Evolutionary conservation across 1,139 yeast genomes (phyloP).

Genomic region (Meyerozyma carpophila): DNA sequence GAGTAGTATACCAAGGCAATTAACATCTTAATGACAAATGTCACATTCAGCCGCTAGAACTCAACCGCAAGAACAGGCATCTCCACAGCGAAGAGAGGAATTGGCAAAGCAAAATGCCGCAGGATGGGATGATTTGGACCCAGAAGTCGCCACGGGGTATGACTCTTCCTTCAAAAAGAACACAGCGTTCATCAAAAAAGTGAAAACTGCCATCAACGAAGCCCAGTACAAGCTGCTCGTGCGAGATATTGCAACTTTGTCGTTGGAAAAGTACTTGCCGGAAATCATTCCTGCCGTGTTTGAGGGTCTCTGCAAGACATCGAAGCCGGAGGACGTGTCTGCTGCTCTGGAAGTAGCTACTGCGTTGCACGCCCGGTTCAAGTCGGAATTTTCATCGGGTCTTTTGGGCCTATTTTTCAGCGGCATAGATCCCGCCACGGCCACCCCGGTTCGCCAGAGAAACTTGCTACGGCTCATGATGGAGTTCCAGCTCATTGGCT

Average conservation of each 20-base stretch:
- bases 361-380: conserved; percentile 74
- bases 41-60: neutral
- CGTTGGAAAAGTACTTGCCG: conserved; percentile 70
- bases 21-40: neutral
- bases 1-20: no score
- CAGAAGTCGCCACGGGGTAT: conserved; percentile 28
- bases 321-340: conserved; percentile 52
- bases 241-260: conserved; percentile 56
- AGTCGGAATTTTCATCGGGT: conserved; percentile 44
- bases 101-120: neutral
- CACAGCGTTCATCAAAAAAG: conserved; percentile 71
- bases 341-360: conserved; percentile 68
- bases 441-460: conserved; percentile 45
- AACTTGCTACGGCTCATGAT: conserved; percentile 49
- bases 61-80: neutral
- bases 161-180: conserved; percentile 84
- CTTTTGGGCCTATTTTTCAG: conserved; percentile 45
- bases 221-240: conserved; percentile 42
- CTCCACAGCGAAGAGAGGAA: neutral
- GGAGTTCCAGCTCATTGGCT: conserved; percentile 62
- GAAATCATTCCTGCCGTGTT: conserved; percentile 62
- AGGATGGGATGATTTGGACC: neutral
- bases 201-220: conserved; percentile 51
- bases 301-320: conserved; percentile 57
- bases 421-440: conserved; percentile 34